A percentile compares a stretch with the other conserved stretches of the same genome.
These are phyloP conservation scores for Closterium sp. DNA, from an alignment of 139 green algal species.

Conservation along the genomic window DNA sequence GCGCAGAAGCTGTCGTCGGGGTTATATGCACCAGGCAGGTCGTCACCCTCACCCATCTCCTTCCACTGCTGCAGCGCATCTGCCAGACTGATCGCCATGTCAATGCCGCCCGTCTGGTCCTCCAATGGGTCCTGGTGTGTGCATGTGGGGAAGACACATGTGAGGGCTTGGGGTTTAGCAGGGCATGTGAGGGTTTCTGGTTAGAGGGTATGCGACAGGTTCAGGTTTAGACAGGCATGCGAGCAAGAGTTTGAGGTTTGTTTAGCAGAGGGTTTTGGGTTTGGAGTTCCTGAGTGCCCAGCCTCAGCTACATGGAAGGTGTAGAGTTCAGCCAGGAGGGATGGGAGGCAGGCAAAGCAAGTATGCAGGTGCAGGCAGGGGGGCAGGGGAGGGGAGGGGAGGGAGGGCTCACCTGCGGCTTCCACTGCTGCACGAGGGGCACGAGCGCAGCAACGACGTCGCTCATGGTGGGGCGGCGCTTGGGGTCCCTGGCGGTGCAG, in stretches of 20 bases:
- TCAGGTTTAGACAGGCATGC: not conserved
- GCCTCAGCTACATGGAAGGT: too few relatives aligned
- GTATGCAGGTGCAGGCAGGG: not conserved
- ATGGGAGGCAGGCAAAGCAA: too few relatives aligned
- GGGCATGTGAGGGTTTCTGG: too few relatives aligned
- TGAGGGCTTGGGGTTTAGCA: not conserved
- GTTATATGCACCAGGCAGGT: conserved; percentile 29
- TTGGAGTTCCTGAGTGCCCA: too few relatives aligned
- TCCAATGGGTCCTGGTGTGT: conserved; percentile 26
- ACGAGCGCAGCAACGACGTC: conserved; percentile 18
- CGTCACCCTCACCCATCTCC: conserved; percentile 31
- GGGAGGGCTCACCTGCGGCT: conserved; percentile 32
- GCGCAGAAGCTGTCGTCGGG: not conserved
- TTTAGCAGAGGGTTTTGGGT: too few relatives aligned
- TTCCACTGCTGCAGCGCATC: conserved; percentile 41
- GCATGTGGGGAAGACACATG: not conserved
- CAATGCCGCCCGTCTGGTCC: conserved; percentile 25
- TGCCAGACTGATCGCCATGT: conserved; percentile 34
- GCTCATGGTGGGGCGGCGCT: conserved; percentile 29
- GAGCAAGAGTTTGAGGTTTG: too few relatives aligned
- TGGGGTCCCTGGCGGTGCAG: conserved; percentile 18
- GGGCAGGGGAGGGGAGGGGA: not conserved
- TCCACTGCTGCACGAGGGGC: conserved; percentile 39
- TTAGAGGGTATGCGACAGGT: too few relatives aligned
- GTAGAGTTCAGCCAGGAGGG: too few relatives aligned